phyloP scores from a whole-genome alignment of 1,139 yeast species.

The Kurtzmaniella quercitrusa region DNA sequence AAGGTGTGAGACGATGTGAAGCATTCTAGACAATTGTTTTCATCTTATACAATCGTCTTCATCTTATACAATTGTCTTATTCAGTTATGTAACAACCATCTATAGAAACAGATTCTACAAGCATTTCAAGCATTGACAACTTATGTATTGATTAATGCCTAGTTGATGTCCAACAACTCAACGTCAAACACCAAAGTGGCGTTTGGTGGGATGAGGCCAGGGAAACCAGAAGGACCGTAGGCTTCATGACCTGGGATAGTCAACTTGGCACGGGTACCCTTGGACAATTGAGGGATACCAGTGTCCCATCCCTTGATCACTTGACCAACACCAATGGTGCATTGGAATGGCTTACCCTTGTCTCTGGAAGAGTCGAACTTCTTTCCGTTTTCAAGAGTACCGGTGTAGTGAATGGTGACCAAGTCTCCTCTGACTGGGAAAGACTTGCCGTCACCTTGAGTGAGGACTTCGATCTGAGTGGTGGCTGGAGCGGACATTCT shows the following conservation, averaged over 20 bases:
- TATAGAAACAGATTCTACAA: no score
- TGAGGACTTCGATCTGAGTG: constrained; percentile 41
- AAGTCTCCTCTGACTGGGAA: constrained; percentile 84
- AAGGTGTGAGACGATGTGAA: no score
- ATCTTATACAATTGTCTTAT: no score
- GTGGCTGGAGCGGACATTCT: constrained; percentile 39
- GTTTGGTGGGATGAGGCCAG: constrained; percentile 93
- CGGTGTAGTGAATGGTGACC: constrained; percentile 92
- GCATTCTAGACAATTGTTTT: no score
- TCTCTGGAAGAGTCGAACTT: constrained; percentile 93
- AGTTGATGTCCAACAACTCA: constrained; percentile 80
- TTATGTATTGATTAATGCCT: constrained; percentile 11
- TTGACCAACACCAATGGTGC: constrained; percentile 91
- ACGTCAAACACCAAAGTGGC: constrained; percentile 92
- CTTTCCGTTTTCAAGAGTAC: constrained; percentile 90
- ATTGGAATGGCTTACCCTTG: constrained; percentile 92
- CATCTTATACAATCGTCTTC: no score
- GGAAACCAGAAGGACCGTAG: constrained; percentile 92
- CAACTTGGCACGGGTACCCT: constrained; percentile 88
- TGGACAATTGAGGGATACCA: constrained; percentile 83
- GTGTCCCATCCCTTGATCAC: constrained; percentile 97
- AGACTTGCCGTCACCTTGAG: constrained; percentile 75
- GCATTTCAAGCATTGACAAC: not conserved
- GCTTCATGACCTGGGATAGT: constrained; percentile 93
- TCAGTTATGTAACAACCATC: no score